Conservation (phyloP, 306 rosid genomes). For the Dalbergia oliveri region DNA sequence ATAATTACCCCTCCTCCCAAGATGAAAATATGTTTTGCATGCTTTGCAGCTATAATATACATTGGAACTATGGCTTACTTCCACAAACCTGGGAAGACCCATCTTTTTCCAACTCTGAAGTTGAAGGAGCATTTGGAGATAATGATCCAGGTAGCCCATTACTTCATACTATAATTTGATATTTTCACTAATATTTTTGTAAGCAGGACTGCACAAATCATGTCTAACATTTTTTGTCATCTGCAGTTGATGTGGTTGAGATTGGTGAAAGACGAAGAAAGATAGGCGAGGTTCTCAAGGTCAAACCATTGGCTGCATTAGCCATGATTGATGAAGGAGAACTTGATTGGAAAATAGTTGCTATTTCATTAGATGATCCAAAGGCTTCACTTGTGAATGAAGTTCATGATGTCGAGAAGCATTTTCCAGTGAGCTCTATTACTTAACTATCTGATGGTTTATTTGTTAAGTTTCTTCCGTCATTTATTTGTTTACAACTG, state of each 20-base stretch:
- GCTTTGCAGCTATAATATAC: conserved; percentile 70
- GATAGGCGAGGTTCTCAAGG: conserved; percentile 75
- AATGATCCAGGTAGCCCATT: conserved; percentile 72
- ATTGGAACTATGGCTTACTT: conserved; percentile 95
- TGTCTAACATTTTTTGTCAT: conserved; percentile 12
- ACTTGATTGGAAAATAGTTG: conserved; percentile 99
- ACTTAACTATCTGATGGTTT: conserved; percentile 24
- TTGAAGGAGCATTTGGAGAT: conserved; percentile 85
- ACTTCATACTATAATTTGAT: conserved; percentile 5
- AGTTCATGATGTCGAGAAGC: conserved; percentile 87
- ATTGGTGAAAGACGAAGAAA: conserved; percentile 73
- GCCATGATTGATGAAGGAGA: conserved; percentile 99
- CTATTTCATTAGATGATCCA: conserved; percentile 95
- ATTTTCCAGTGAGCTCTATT: conserved; percentile 80
- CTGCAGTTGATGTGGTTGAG: conserved; percentile 83
- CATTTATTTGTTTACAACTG: conserved; percentile 12
- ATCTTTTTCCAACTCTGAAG: conserved; percentile 67
- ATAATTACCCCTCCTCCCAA: neutral
- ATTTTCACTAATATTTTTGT: neutral
- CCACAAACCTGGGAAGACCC: conserved; percentile 97
- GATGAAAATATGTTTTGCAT: conserved; percentile 20
- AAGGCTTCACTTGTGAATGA: conserved; percentile 88
- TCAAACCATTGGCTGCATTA: conserved; percentile 94
- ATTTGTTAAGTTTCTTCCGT: conserved; percentile 7
- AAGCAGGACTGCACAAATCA: neutral